Evolutionary conservation across 1,139 yeast species (phyloP), one percentile per base, ranked within the genome.

Genomic region (Citeromyces hawaiiensis): DNA sequence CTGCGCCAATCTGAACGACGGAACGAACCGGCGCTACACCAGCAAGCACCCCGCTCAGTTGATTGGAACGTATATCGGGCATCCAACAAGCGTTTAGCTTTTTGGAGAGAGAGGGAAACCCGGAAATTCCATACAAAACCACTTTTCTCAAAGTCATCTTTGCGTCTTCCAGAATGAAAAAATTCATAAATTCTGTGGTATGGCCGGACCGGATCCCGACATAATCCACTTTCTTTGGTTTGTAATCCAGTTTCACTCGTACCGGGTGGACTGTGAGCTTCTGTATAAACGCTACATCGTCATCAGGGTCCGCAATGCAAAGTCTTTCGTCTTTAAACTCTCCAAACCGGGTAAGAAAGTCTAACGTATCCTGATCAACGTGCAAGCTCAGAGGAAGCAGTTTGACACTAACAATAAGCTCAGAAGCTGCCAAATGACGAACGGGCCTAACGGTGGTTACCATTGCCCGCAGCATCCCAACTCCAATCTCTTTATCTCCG

Each of bases 311-410:
- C 35, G 78, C 64, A n/a, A 76, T 59, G 3, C 67, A 64, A 52
- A 83, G 83, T 43, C 95, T 60, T 9, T 66, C 61, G 52, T 85
- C 95, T 48, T 75, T 79, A 52, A 91, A 91, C 43, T 79, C 87
- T 39, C 82, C 75, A 57, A 86, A 91, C 37, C 96, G 63, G 0
- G 76, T 71, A 36, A 87, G 48, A 50, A 91, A 88, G 42, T 87
- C 96, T 19, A 87, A 64, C 0, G 96, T 83, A 51, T 91, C 97
- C 56, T 91, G 98, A 56, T 93, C 98, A 35, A 91, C 76, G 53
- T 86, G 87, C 16, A 93, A 56, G 40, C 96, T 63, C 35, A 91
- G 52, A 0, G 98, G 98, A 30, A 83, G 61, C 0, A 85, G 58
- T 3, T 68, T 59, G 1, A 80, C 63, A 33, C 67, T 61, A 40